Percentiles rank a stretch among this genome's conserved stretches.
Conservation (phyloP, 768 basidiomycete genomes). For the Tylopilus sp. region DNA sequence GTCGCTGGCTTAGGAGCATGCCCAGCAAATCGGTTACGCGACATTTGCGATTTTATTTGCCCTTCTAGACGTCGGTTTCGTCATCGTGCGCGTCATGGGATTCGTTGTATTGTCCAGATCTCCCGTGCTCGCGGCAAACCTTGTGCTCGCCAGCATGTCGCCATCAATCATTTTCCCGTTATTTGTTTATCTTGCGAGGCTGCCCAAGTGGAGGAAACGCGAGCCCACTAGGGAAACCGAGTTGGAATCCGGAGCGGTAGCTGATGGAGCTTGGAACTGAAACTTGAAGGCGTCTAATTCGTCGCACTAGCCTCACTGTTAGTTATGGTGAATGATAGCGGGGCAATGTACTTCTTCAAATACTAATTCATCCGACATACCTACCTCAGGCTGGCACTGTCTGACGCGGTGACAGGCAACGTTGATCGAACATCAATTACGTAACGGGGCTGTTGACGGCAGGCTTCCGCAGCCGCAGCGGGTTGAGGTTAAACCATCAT, state of each 20-base stretch:
- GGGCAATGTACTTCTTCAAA: too few relatives aligned
- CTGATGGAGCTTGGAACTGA: too few relatives aligned
- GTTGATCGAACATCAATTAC: too few relatives aligned
- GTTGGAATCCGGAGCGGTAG: not conserved
- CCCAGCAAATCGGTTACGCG: conserved; percentile 8
- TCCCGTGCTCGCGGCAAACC: conserved; percentile 7
- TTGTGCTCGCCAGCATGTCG: conserved; percentile 11
- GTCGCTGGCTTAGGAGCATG: conserved; percentile 5
- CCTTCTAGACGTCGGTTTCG: conserved; percentile 18
- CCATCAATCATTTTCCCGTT: conserved; percentile 4
- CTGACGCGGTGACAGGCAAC: too few relatives aligned
- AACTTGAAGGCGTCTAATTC: too few relatives aligned
- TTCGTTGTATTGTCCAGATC: conserved; percentile 11
- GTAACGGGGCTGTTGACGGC: too few relatives aligned
- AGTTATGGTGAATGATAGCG: too few relatives aligned
- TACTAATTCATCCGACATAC: too few relatives aligned
- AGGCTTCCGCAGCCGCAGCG: too few relatives aligned
- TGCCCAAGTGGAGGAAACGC: not conserved
- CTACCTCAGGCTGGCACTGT: too few relatives aligned
- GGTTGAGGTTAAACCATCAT: too few relatives aligned
- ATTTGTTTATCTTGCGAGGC: not conserved
- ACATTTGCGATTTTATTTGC: conserved; percentile 16
- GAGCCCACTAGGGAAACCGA: not conserved
- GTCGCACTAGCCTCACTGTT: too few relatives aligned
- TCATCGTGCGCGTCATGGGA: conserved; percentile 17